These are phyloP conservation scores for Pisolithus microcarpus DNA, from an alignment of 768 basidiomycete genomes.

Conservation along the genomic window DNA sequence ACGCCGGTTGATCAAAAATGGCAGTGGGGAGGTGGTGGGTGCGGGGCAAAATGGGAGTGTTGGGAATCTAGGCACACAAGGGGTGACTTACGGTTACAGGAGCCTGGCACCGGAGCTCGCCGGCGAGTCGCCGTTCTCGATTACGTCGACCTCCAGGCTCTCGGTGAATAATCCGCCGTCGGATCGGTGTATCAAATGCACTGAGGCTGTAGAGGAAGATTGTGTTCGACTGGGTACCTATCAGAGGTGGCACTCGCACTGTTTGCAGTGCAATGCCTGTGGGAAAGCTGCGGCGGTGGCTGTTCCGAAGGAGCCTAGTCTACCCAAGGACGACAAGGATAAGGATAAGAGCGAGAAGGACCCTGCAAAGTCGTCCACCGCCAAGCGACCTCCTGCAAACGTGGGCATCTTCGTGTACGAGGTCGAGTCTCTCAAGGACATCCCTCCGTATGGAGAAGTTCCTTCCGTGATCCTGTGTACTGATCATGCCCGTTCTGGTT, in stretches of 20 bases:
- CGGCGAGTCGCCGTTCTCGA: conserved; percentile 75
- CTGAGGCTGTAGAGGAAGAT: conserved; percentile 91
- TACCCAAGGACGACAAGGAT: conserved; percentile 37
- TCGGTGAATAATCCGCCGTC: conserved; percentile 69
- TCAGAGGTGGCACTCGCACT: conserved; percentile 93
- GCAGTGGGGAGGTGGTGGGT: conserved; percentile 55
- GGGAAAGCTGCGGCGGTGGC: conserved; percentile 68
- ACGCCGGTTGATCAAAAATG: conserved; percentile 66
- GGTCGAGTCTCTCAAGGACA: conserved; percentile 59
- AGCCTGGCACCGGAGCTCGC: conserved; percentile 87
- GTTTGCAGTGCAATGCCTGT: conserved; percentile 79
- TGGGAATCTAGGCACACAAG: conserved; percentile 71
- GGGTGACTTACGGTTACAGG: conserved; percentile 87
- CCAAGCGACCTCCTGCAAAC: conserved; percentile 73
- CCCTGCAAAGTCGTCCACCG: conserved; percentile 53
- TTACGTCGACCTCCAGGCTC: conserved; percentile 36
- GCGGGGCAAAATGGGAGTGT: conserved; percentile 18
- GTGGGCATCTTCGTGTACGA: conserved; percentile 76
- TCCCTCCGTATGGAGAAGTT: conserved; percentile 62
- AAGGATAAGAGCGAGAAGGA: conserved; percentile 36
- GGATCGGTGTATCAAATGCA: conserved; percentile 87
- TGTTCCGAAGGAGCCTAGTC: conserved; percentile 46
- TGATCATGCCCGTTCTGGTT: conserved; percentile 64
- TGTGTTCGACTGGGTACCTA: conserved; percentile 94
- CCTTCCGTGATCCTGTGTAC: conserved; percentile 71